Conservation (phyloP, 2,329 filamentous ascomycete genomes). For the Sporothrix dimorphospora region DNA sequence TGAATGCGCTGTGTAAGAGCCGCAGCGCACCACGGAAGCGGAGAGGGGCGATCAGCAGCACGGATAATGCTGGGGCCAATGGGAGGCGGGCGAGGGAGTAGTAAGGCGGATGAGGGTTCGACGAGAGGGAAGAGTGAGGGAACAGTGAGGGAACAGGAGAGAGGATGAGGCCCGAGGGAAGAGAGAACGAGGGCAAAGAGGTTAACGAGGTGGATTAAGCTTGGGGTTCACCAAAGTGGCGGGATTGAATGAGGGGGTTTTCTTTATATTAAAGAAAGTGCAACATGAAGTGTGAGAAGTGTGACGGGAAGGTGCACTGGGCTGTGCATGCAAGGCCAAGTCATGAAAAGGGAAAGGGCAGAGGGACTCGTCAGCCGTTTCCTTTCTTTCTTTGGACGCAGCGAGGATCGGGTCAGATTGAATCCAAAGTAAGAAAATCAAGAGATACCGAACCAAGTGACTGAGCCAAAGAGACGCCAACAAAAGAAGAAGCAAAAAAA, state of each 20-base stretch:
- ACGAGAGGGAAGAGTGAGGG: background rate
- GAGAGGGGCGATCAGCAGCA: background rate
- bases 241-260: background rate
- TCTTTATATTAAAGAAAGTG: constrained; percentile 18
- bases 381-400: background rate
- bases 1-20: background rate
- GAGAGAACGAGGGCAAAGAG: background rate
- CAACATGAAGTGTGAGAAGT: background rate
- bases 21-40: background rate
- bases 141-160: background rate
- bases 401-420: background rate
- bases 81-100: background rate
- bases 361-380: background rate
- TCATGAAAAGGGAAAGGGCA: background rate
- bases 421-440: background rate
- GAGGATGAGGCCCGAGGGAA: background rate
- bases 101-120: background rate
- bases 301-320: constrained; percentile 1
- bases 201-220: background rate
- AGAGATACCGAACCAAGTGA: background rate
- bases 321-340: background rate
- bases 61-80: background rate
- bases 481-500: background rate
- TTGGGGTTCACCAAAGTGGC: background rate
- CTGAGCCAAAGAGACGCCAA: background rate